Conservation (phyloP, 352 stramenopile genomes). For the Phytophthora constricta region DNA sequence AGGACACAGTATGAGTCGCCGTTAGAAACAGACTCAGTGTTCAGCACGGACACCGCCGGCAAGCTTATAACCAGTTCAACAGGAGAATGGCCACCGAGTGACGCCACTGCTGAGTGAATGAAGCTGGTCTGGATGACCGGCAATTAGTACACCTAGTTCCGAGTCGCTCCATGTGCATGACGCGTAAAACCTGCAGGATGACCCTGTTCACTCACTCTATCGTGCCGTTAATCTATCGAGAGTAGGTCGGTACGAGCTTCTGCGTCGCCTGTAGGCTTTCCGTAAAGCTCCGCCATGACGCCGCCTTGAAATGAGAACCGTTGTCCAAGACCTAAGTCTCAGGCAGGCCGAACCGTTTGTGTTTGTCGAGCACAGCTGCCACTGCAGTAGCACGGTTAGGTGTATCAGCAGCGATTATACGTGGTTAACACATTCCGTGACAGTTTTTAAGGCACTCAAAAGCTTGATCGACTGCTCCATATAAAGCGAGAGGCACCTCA, state of each 20-base stretch:
- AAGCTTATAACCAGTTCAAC: conserved; percentile 29
- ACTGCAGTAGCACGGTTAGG: background rate
- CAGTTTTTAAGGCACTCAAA: too few species aligned
- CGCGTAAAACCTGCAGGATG: conserved; percentile 25
- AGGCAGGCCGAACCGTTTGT: conserved; percentile 6
- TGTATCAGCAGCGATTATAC: background rate
- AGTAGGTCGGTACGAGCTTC: conserved; percentile 12
- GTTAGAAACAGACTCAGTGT: too few species aligned
- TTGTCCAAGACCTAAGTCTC: conserved; percentile 3
- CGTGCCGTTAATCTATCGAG: conserved; percentile 25
- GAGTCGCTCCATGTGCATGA: conserved; percentile 24
- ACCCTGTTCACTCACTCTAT: conserved; percentile 25
- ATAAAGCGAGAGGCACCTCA: too few species aligned
- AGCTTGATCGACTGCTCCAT: too few species aligned
- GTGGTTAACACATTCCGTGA: too few species aligned
- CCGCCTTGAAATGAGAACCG: conserved; percentile 22
- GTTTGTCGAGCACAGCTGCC: background rate
- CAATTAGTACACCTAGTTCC: conserved; percentile 14
- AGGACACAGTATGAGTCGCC: too few species aligned
- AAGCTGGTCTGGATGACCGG: conserved; percentile 24
- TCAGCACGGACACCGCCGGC: background rate
- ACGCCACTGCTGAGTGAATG: conserved; percentile 4
- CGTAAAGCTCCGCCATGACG: conserved; percentile 10
- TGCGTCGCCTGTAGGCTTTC: conserved; percentile 4
- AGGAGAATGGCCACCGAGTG: conserved; percentile 16